Percentiles rank a stretch among this genome's conserved stretches.
Conservation (phyloP, 306 rosid species). For the Prunus fruticosa region DNA sequence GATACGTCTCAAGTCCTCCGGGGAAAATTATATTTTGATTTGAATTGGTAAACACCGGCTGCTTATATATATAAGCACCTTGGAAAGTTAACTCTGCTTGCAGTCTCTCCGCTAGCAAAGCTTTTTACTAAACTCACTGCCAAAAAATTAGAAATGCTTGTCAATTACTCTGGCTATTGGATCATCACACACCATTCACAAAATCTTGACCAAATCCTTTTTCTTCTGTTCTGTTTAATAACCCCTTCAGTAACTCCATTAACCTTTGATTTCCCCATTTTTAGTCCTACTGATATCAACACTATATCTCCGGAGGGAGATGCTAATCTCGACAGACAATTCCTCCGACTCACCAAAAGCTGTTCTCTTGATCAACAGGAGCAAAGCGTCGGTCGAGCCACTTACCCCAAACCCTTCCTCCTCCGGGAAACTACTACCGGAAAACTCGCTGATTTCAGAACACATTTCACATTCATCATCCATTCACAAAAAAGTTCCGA, state of each 20-base stretch:
- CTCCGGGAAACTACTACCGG: constrained; percentile 29
- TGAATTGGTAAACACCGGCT: too few species aligned
- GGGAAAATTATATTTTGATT: too few species aligned
- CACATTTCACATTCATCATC: constrained; percentile 30
- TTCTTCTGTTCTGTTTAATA: neutral
- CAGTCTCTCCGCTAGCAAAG: too few species aligned
- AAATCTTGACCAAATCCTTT: neutral
- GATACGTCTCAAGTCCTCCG: too few species aligned
- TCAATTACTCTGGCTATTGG: too few species aligned
- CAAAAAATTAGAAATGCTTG: too few species aligned
- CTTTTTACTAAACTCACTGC: too few species aligned
- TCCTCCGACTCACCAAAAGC: neutral
- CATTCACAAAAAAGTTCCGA: accelerated
- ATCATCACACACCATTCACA: too few species aligned
- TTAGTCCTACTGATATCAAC: neutral
- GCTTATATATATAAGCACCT: too few species aligned
- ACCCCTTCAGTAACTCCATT: neutral
- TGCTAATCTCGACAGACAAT: neutral
- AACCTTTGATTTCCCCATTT: constrained; percentile 5
- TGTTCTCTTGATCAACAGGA: too few species aligned
- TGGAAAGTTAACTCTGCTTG: too few species aligned
- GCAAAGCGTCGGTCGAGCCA: neutral
- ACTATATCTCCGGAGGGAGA: neutral
- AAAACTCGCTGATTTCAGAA: constrained; percentile 35
- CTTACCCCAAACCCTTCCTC: constrained; percentile 5